Evolutionary conservation across 2,329 filamentous ascomycete species (phyloP), one percentile per base, ranked within the genome.

Genomic region (Rugonectria rugulosa): DNA sequence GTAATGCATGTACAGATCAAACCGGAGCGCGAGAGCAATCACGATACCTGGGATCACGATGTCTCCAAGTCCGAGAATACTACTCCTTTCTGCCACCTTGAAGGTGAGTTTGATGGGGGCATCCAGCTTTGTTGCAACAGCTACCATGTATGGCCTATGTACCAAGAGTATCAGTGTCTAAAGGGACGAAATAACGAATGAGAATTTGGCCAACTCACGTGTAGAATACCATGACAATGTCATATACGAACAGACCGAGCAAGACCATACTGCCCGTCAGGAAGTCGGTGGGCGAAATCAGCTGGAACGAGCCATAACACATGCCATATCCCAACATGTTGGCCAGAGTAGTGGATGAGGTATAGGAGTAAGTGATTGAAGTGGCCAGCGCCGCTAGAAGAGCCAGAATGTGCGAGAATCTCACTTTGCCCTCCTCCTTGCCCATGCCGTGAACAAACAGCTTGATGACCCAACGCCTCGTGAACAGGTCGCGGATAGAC

Each of bases 91-190:
- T 2, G 90, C 88, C 2, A 79, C 76, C 19, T 79, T 73, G 60
- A 97, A 96, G 5, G 95, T 82, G 7, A 99, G 84, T 72, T 97
- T 98, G 72, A 97, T 95, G 0, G 94, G 95, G 0, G 94, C 90
- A 63, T 99, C 94, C 21, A 99, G 79, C 34, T 88, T 89, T 7
- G 89, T 96, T 11, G 94, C 95, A 8, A 99, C 91, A 0, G 89
- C 91, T 6, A 93, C 81, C 91, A 95, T 95, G 70, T 91, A 87
- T 0, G 91, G 91, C 0, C 86, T 89, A 53, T 2, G 19, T 24
- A 21, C 19, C 11, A 36, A n/a, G 9, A 21, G 26, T 17, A 27
- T 6, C 4, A 11, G 19, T 48, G 11, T 60, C 72, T 59, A 72
- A 65, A 12, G 20, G 29, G 32, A 14, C n/a, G 6, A n/a, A 20